A percentile compares a stretch with the other conserved stretches of the same genome.
phyloP scores from a whole-genome alignment of 1,284 basidiomycete species.

The Cystobasidiaceae sp. region DNA sequence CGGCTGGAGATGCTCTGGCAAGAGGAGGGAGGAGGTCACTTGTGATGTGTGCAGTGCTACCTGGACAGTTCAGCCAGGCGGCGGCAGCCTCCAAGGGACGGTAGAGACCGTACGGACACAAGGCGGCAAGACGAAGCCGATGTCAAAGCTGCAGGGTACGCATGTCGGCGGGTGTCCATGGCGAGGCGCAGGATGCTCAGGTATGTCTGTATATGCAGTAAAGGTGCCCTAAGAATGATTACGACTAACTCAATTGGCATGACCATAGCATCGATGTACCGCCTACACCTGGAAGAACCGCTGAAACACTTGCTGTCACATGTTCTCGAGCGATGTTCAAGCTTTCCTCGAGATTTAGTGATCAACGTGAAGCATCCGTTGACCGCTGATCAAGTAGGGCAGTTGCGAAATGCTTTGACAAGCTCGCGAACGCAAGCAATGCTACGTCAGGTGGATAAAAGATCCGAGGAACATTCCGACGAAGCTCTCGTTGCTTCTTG shows the following conservation, averaged over 20 bases:
- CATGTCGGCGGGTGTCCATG: slow-evolving; percentile 19
- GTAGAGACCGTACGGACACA: neutral
- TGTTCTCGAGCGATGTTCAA: neutral
- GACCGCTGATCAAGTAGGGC: neutral
- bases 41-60: slow-evolving; percentile 9
- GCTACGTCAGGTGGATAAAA: neutral
- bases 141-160: neutral
- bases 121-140: neutral
- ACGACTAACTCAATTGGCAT: neutral
- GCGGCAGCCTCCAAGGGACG: neutral
- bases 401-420: neutral
- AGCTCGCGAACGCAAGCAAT: neutral
- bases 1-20: slow-evolving; percentile 28
- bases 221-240: neutral
- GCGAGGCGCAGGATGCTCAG: slow-evolving; percentile 9
- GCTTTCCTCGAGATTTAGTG: neutral
- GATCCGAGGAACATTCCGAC: neutral
- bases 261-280: slow-evolving; percentile 9
- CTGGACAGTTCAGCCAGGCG: slow-evolving; percentile 1
- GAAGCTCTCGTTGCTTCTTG: too few species aligned
- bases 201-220: neutral
- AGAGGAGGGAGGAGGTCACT: slow-evolving; percentile 16
- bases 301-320: neutral
- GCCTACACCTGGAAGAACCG: slow-evolving; percentile 1
- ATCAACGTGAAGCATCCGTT: slow-evolving; percentile 8